These are phyloP conservation scores for Cymodocea nodosa DNA, from an alignment of 116 monocot species.

Conservation along the genomic window DNA sequence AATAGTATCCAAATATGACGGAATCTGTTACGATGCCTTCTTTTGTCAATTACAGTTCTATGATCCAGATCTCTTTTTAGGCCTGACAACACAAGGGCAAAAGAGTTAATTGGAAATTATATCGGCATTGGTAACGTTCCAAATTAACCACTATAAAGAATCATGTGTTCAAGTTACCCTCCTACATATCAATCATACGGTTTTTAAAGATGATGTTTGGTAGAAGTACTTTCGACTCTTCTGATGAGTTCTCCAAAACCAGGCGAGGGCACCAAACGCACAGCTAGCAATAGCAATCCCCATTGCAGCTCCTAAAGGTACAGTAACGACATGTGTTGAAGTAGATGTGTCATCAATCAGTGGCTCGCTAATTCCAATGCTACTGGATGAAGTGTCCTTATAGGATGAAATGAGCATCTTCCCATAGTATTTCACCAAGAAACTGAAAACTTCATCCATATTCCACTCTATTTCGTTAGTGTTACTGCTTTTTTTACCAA, in stretches of 20 bases:
- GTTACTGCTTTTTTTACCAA: conserved; percentile 15
- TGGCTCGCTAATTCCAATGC: conserved; percentile 9
- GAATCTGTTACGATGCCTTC: background rate
- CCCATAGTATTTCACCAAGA: conserved; percentile 67
- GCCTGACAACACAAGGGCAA: conserved; percentile 7
- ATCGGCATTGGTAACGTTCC: background rate
- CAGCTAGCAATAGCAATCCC: conserved; percentile 79
- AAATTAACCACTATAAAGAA: background rate
- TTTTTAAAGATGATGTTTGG: conserved; percentile 90
- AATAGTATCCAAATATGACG: too few relatives aligned
- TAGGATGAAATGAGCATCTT: conserved; percentile 42
- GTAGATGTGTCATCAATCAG: conserved; percentile 20
- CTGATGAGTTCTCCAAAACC: conserved; percentile 85
- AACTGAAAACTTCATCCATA: conserved; percentile 61
- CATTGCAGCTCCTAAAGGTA: conserved; percentile 71
- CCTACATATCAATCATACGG: conserved; percentile 38
- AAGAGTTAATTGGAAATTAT: background rate
- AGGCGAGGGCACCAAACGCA: conserved; percentile 77
- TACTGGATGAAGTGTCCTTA: conserved; percentile 11
- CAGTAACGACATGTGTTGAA: conserved; percentile 45
- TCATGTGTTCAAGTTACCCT: conserved; percentile 9
- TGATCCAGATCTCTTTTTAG: background rate
- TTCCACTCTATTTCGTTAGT: conserved; percentile 35
- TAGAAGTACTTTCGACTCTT: conserved; percentile 96
- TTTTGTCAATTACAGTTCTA: background rate